These are phyloP conservation scores for Nyctanthes arbortristis DNA, from an alignment of 257 asterid genomes.

Conservation along the genomic window DNA sequence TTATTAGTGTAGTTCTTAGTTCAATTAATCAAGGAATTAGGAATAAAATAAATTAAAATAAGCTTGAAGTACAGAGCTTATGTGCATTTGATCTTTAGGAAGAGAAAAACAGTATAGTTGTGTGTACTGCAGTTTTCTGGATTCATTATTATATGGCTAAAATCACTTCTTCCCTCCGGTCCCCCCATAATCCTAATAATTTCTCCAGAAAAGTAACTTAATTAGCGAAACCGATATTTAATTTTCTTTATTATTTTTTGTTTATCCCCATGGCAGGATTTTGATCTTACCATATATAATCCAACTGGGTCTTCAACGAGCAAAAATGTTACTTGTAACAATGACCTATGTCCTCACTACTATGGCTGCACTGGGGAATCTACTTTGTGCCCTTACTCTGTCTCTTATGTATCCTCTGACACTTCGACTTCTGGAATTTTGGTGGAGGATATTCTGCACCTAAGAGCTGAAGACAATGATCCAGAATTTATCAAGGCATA, in stretches of 20 bases:
- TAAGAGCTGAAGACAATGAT: conserved; percentile 47
- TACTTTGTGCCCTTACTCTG: conserved; percentile 69
- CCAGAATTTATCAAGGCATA: conserved; percentile 49
- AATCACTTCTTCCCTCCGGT: no score
- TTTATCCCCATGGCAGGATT: conserved; percentile 52
- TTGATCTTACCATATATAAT: conserved; percentile 69
- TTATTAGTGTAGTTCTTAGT: neutral
- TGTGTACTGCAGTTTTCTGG: no score
- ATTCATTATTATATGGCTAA: no score
- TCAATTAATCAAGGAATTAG: no score
- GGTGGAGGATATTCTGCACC: conserved; percentile 76
- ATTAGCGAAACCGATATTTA: neutral
- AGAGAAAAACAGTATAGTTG: neutral
- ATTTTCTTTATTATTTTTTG: neutral
- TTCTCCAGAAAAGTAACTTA: neutral
- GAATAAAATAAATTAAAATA: no score
- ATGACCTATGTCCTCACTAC: conserved; percentile 51
- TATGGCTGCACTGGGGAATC: conserved; percentile 45
- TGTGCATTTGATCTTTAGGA: neutral
- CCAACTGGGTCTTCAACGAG: conserved; percentile 68
- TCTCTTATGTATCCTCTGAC: conserved; percentile 74
- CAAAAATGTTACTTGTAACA: conserved; percentile 67
- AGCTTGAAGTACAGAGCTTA: neutral
- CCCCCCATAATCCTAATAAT: neutral
- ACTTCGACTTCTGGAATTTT: conserved; percentile 91